Conservation (phyloP, 768 basidiomycete species). For the Hortiboletus flavorubellus region DNA sequence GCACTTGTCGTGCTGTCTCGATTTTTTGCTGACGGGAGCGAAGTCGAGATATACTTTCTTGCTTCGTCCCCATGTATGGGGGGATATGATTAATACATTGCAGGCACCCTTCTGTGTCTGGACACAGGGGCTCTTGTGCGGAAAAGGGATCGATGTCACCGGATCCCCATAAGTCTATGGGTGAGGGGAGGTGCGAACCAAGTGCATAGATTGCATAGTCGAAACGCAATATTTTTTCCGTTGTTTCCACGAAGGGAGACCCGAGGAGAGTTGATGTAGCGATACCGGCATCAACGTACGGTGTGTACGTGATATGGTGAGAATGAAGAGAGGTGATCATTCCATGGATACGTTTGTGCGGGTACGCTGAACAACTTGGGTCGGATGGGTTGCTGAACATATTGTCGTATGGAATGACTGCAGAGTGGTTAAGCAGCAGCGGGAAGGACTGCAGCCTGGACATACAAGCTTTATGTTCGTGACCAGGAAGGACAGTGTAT, state of each 20-base stretch:
- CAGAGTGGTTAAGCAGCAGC: not conserved
- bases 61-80: constrained; percentile 42
- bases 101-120: not conserved
- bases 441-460: not conserved
- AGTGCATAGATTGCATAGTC: constrained; percentile 62
- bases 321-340: constrained; percentile 39
- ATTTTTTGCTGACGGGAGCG: constrained; percentile 48
- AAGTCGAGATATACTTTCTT: constrained; percentile 49
- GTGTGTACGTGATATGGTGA: constrained; percentile 34
- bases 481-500: constrained; percentile 53
- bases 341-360: constrained; percentile 43
- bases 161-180: constrained; percentile 52
- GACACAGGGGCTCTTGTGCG: not conserved
- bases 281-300: not conserved
- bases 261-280: not conserved
- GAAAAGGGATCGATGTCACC: not conserved
- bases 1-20: constrained; percentile 44
- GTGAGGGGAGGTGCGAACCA: constrained; percentile 53
- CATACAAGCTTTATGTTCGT: constrained; percentile 65
- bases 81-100: not conserved
- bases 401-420: constrained; percentile 54
- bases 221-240: constrained; percentile 37
- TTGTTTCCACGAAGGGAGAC: not conserved
- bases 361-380: not conserved
- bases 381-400: constrained; percentile 36